Evolutionary conservation across 495 filamentous ascomycete genomes (phyloP).

Genomic region (Podospora tetraspora): DNA sequence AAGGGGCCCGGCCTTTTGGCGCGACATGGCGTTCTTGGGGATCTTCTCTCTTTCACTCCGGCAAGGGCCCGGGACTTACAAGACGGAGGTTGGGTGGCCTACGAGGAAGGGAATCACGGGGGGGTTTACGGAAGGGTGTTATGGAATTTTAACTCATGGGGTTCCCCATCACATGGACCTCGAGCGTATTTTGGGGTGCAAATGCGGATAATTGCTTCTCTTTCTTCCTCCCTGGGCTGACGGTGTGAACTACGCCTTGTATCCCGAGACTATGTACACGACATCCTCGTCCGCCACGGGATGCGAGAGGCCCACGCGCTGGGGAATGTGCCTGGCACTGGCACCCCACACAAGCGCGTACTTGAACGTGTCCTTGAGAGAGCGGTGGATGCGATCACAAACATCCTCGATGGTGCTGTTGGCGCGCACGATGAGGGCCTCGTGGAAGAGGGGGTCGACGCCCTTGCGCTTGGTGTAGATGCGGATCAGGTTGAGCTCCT

Average conservation of each 20-base stretch:
- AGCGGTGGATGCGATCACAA: constrained; percentile 91
- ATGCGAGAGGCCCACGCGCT: constrained; percentile 86
- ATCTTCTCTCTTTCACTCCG: neutral
- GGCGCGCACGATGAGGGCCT: constrained; percentile 87
- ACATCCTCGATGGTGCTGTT: constrained; percentile 93
- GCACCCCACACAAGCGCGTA: constrained; percentile 98
- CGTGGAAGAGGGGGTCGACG: constrained; percentile 80
- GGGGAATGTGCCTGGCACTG: constrained; percentile 89
- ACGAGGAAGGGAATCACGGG: neutral
- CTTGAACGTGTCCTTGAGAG: constrained; percentile 96
- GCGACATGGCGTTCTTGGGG: neutral
- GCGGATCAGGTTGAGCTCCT: constrained; percentile 84
- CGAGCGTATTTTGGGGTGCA: neutral
- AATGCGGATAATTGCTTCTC: neutral
- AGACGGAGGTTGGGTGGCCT: neutral
- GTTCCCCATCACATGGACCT: neutral
- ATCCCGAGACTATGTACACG: constrained; percentile 88
- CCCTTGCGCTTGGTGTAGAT: constrained; percentile 98
- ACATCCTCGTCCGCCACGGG: constrained; percentile 92
- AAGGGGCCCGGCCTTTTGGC: neutral
- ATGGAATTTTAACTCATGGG: neutral
- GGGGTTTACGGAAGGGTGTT: neutral
- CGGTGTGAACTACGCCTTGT: constrained; percentile 41
- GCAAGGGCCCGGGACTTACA: neutral
- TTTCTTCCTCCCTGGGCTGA: neutral